These are phyloP conservation scores for Xylaria grammica DNA, from an alignment of 495 filamentous ascomycete species.

Conservation along the genomic window DNA sequence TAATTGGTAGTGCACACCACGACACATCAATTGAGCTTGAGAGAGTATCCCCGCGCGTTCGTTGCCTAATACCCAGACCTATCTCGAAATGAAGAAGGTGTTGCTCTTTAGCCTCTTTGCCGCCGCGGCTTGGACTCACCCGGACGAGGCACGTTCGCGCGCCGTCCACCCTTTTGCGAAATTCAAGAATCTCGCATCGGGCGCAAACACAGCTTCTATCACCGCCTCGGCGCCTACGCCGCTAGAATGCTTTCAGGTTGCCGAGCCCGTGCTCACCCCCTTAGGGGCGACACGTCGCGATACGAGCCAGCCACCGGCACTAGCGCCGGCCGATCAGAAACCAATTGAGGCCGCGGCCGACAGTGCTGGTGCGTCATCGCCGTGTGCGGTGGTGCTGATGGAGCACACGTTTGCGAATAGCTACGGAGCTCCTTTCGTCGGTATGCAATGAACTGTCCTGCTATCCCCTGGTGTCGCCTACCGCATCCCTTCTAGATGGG, in stretches of 20 bases:
- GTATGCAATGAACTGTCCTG: slow-evolving; percentile 46
- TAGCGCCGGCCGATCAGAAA: slow-evolving; percentile 13
- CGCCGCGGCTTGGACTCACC: slow-evolving; percentile 26
- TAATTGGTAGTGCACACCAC: background rate
- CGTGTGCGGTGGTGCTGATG: slow-evolving; percentile 58
- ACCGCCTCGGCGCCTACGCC: slow-evolving; percentile 23
- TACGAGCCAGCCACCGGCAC: slow-evolving; percentile 38
- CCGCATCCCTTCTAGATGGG: too few relatives aligned
- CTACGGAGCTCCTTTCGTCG: slow-evolving; percentile 81
- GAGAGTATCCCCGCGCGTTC: background rate
- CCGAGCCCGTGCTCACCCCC: slow-evolving; percentile 63
- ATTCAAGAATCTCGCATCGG: slow-evolving; percentile 29
- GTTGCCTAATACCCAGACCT: background rate
- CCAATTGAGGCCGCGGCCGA: slow-evolving; percentile 28
- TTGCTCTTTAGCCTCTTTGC: slow-evolving; percentile 25
- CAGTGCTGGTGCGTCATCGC: slow-evolving; percentile 33
- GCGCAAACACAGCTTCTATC: slow-evolving; percentile 8
- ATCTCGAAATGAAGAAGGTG: slow-evolving; percentile 2
- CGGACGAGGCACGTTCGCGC: slow-evolving; percentile 17
- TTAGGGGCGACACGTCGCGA: slow-evolving; percentile 44
- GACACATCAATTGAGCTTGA: background rate
- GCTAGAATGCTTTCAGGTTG: slow-evolving; percentile 71
- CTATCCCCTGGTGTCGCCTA: background rate
- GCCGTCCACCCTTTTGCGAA: slow-evolving; percentile 30
- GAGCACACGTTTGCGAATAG: slow-evolving; percentile 76